A percentile compares a stretch with the other conserved stretches of the same genome.
These are phyloP conservation scores for Capronia americana DNA, from an alignment of 2,329 filamentous ascomycete genomes.

Conservation along the genomic window DNA sequence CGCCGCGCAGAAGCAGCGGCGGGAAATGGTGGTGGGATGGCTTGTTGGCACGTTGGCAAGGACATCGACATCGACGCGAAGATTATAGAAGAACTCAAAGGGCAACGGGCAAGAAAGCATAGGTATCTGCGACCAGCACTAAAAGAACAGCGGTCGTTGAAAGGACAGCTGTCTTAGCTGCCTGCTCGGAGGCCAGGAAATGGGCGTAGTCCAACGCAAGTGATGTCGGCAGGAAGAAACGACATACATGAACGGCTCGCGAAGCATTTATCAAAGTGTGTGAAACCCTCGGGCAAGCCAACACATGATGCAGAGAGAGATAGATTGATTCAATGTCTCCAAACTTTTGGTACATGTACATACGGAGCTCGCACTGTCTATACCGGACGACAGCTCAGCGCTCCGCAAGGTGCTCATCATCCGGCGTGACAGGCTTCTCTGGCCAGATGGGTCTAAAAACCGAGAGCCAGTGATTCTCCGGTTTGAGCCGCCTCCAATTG, in stretches of 20 bases:
- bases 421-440: slow-evolving; percentile 9
- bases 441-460: slow-evolving; percentile 14
- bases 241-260: not conserved
- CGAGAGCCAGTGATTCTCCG: slow-evolving; percentile 24
- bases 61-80: too few relatives aligned
- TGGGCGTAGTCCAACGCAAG: too few relatives aligned
- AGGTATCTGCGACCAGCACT: too few relatives aligned
- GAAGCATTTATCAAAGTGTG: not conserved
- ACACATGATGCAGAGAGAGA: not conserved
- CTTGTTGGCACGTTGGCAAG: too few relatives aligned
- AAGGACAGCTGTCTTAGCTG: too few relatives aligned
- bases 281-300: not conserved
- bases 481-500: slow-evolving; percentile 21
- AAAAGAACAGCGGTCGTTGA: too few relatives aligned
- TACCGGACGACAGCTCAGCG: not conserved
- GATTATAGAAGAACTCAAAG: too few relatives aligned
- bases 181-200: too few relatives aligned
- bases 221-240: not conserved
- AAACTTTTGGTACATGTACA: not conserved
- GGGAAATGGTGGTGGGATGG: too few relatives aligned
- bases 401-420: slow-evolving; percentile 1
- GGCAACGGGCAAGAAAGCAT: too few relatives aligned
- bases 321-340: not conserved
- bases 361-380: not conserved
- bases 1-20: too few relatives aligned